Conservation (phyloP, 345 rosid species). For the Pistacia vera region DNA sequence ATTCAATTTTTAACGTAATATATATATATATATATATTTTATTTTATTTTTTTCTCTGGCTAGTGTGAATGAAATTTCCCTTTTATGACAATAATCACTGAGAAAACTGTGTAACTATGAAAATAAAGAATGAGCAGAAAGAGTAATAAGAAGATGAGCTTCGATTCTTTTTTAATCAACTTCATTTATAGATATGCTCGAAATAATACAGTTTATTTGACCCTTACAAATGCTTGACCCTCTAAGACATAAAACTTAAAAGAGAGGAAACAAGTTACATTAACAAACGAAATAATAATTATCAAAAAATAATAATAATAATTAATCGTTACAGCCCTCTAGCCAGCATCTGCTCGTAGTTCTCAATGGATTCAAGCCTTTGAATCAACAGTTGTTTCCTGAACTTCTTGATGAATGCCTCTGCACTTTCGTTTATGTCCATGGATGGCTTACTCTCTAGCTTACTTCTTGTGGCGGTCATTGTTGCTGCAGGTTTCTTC, state of each 20-base stretch:
- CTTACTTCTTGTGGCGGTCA: constrained; percentile 13
- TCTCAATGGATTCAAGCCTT: constrained; percentile 79
- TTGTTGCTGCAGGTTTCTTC: not conserved
- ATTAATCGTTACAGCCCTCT: constrained; percentile 37
- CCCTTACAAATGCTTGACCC: not conserved
- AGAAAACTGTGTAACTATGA: no score
- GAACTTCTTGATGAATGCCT: constrained; percentile 77
- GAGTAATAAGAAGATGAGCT: no score
- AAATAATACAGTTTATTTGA: not conserved
- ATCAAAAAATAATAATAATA: no score
- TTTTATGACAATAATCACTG: no score
- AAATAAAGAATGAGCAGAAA: no score
- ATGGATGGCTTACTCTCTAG: constrained; percentile 57
- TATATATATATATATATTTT: no score
- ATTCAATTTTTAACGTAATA: no score
- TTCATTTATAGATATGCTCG: not conserved
- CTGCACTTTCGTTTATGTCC: constrained; percentile 74
- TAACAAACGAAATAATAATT: not conserved
- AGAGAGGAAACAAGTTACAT: constrained; percentile 6
- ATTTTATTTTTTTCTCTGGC: no score
- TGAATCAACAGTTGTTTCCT: constrained; percentile 66
- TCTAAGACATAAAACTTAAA: not conserved
- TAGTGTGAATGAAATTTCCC: no score
- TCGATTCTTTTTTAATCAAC: no score
- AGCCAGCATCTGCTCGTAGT: constrained; percentile 56